These are phyloP conservation scores for Penicillium frequentans DNA, from an alignment of 2,329 filamentous ascomycete species.

Conservation along the genomic window DNA sequence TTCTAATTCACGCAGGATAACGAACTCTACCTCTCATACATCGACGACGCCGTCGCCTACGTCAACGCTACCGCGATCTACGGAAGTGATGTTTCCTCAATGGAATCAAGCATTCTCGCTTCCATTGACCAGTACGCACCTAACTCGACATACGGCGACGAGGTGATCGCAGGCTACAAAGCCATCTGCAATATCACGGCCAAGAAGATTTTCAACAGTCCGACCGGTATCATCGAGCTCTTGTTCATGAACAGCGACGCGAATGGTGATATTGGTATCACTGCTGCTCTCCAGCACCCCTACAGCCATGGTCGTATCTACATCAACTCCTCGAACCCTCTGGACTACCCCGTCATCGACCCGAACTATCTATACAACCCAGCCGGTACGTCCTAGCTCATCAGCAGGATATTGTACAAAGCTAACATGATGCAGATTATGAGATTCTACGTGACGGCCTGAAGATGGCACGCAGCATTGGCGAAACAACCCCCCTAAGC, in stretches of 20 bases:
- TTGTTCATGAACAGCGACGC: conserved; percentile 31
- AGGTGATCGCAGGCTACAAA: conserved; percentile 27
- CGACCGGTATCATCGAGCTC: conserved; percentile 27
- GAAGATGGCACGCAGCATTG: conserved; percentile 25
- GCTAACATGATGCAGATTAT: conserved; percentile 19
- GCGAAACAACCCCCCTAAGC: conserved; percentile 22
- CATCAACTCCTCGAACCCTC: conserved; percentile 30
- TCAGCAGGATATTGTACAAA: neutral
- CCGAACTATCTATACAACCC: conserved; percentile 29
- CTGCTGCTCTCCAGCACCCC: conserved; percentile 30
- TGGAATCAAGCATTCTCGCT: conserved; percentile 16
- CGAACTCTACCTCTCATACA: conserved; percentile 27
- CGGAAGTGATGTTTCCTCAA: conserved; percentile 9
- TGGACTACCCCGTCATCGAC: conserved; percentile 31
- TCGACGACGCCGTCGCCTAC: conserved; percentile 29
- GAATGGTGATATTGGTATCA: conserved; percentile 28
- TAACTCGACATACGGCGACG: conserved; percentile 25
- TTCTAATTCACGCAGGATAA: conserved; percentile 21
- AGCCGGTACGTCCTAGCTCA: conserved; percentile 16
- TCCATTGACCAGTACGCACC: conserved; percentile 18
- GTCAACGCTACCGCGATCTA: conserved; percentile 26
- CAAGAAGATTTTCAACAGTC: conserved; percentile 22
- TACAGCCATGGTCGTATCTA: conserved; percentile 31
- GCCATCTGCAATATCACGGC: conserved; percentile 29
- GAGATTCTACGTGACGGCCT: conserved; percentile 27